Conservation (phyloP, 2,329 filamentous ascomycete species). For the Trichoderma breve region DNA sequence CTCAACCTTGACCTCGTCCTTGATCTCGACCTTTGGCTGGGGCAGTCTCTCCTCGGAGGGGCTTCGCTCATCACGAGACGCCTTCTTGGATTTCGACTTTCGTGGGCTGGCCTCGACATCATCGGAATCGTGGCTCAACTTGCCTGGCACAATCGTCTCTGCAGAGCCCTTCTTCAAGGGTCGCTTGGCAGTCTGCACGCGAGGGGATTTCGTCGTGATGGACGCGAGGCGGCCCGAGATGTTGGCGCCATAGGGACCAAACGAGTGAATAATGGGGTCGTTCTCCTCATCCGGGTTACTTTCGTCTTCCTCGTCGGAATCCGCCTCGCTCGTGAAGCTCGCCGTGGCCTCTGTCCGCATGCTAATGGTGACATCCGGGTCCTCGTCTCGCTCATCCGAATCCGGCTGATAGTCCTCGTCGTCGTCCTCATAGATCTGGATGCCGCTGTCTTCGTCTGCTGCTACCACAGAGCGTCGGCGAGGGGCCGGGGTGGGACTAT, state of each 20-base stretch:
- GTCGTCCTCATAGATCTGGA: conserved; percentile 70
- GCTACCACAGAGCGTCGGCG: conserved; percentile 46
- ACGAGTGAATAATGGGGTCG: conserved; percentile 87
- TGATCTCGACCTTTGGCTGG: background rate
- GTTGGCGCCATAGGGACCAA: conserved; percentile 85
- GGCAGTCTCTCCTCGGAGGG: background rate
- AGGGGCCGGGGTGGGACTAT: conserved; percentile 61
- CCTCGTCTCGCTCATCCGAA: conserved; percentile 23
- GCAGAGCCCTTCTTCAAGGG: conserved; percentile 24
- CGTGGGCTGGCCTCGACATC: conserved; percentile 17
- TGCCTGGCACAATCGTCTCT: conserved; percentile 25
- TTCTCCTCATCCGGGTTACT: conserved; percentile 83
- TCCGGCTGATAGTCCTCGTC: conserved; percentile 40
- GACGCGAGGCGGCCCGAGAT: conserved; percentile 79
- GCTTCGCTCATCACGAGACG: background rate
- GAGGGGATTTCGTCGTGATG: conserved; percentile 68
- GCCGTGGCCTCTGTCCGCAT: conserved; percentile 51
- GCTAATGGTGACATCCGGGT: conserved; percentile 39
- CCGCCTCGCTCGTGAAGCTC: conserved; percentile 55
- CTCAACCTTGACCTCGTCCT: conserved; percentile 1
- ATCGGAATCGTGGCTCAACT: conserved; percentile 22
- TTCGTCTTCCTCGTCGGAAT: conserved; percentile 63
- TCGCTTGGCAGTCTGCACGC: conserved; percentile 34
- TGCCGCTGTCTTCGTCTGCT: conserved; percentile 40
- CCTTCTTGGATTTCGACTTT: conserved; percentile 7